Evolutionary conservation across 805 yeast species (phyloP).

Genomic region (Yarrowia sp.): DNA sequence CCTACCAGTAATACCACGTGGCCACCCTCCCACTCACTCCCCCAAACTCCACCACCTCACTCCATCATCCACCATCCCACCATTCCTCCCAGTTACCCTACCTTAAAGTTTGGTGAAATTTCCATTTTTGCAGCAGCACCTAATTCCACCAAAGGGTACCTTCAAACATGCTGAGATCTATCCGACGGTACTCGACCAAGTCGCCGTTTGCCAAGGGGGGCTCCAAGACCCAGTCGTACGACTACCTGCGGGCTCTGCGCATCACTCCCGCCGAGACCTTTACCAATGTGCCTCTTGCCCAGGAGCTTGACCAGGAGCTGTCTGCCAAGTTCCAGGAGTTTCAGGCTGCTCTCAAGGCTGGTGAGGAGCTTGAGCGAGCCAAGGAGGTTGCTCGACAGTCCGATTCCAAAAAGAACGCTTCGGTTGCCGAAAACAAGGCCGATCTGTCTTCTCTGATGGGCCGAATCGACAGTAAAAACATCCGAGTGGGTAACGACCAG

Average conservation of each 20-base stretch:
- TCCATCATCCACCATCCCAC: background rate
- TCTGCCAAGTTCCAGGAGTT: slow-evolving; percentile 34
- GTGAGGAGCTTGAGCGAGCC: background rate
- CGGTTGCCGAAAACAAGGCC: background rate
- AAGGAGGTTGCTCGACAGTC: background rate
- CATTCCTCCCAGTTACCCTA: background rate
- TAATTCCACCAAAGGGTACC: background rate
- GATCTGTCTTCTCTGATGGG: slow-evolving; percentile 6
- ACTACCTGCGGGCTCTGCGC: background rate
- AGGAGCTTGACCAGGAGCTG: slow-evolving; percentile 36
- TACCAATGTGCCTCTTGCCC: slow-evolving; percentile 31
- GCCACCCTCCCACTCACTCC: too few species aligned
- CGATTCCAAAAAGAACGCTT: background rate
- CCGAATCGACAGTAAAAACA: slow-evolving; percentile 18
- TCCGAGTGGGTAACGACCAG: slow-evolving; percentile 27
- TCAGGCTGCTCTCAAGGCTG: slow-evolving; percentile 29
- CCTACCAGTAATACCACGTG: too few species aligned
- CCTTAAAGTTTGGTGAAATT: background rate
- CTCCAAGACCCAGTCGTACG: slow-evolving; percentile 6
- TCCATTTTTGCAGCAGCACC: background rate
- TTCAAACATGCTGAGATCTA: slow-evolving; percentile 12
- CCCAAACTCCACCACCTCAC: background rate
- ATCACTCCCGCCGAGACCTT: slow-evolving; percentile 26
- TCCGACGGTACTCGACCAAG: slow-evolving; percentile 25
- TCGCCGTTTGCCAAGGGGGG: slow-evolving; percentile 5